Evolutionary conservation across 2,329 filamentous ascomycete species (phyloP).

Genomic region (Aspergillus pseudoglaucus): DNA sequence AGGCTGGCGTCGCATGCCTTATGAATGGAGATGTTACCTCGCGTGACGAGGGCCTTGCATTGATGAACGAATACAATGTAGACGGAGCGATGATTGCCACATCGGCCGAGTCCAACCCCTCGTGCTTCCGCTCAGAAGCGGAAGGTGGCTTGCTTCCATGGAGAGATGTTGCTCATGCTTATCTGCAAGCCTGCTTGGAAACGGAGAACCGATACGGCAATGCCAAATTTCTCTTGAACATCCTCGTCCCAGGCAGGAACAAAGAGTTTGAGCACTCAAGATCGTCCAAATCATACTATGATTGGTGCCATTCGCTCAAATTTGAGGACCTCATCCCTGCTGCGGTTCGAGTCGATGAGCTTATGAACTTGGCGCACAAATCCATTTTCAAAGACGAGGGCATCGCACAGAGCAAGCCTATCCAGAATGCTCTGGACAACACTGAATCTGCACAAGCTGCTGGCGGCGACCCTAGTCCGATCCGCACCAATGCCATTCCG

Average conservation of each 20-base stretch:
- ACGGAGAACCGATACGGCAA: conserved; percentile 85
- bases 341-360: conserved; percentile 61
- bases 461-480: background rate
- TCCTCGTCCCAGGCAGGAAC: conserved; percentile 68
- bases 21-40: conserved; percentile 90
- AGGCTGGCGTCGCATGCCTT: conserved; percentile 81
- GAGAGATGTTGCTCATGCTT: conserved; percentile 70
- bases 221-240: conserved; percentile 82
- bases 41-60: conserved; percentile 62
- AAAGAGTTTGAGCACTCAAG: conserved; percentile 62
- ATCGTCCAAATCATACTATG: conserved; percentile 62
- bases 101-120: conserved; percentile 82
- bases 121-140: conserved; percentile 62
- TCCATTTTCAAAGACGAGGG: conserved; percentile 11
- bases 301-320: conserved; percentile 60
- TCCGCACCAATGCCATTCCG: background rate
- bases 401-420: background rate
- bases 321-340: conserved; percentile 57
- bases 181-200: conserved; percentile 65
- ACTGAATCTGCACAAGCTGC: background rate
- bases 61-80: conserved; percentile 73
- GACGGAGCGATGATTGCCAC: conserved; percentile 98
- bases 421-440: background rate
- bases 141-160: conserved; percentile 68
- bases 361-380: conserved; percentile 37